Percentiles rank a stretch among this genome's conserved stretches.
phyloP scores from a whole-genome alignment of 805 yeast species.

The Saturnispora halmiae region DNA sequence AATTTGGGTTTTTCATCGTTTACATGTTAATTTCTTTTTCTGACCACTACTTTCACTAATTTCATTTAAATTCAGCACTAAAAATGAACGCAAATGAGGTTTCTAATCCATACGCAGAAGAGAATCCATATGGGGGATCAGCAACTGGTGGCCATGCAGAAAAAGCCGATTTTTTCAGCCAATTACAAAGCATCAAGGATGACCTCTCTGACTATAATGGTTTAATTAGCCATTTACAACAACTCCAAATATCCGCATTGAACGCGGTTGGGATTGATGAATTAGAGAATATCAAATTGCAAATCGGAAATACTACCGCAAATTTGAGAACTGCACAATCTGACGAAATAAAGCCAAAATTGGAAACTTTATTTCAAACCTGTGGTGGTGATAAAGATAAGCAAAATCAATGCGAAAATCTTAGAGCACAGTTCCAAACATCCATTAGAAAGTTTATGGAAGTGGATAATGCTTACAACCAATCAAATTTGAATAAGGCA shows the following conservation, averaged over 20 bases:
- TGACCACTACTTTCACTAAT: neutral
- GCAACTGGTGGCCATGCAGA: neutral
- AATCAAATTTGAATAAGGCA: slow-evolving; percentile 77
- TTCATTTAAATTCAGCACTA: neutral
- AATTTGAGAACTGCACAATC: slow-evolving; percentile 75
- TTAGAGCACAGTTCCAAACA: slow-evolving; percentile 75
- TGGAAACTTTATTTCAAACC: slow-evolving; percentile 65
- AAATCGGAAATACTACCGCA: slow-evolving; percentile 65
- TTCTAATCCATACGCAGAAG: slow-evolving; percentile 11
- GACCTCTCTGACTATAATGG: slow-evolving; percentile 63
- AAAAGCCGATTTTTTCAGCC: slow-evolving; percentile 49
- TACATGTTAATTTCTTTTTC: too few relatives aligned
- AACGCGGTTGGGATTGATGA: slow-evolving; percentile 66
- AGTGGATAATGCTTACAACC: slow-evolving; percentile 79
- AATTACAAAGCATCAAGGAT: slow-evolving; percentile 58
- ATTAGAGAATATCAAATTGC: slow-evolving; percentile 58
- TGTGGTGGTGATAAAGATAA: slow-evolving; percentile 70
- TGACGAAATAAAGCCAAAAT: slow-evolving; percentile 56
- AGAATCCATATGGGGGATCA: slow-evolving; percentile 12
- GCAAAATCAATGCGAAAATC: slow-evolving; percentile 82
- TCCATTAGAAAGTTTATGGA: slow-evolving; percentile 80
- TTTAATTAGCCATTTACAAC: slow-evolving; percentile 59
- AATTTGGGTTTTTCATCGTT: neutral
- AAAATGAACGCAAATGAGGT: slow-evolving; percentile 1
- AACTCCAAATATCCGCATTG: slow-evolving; percentile 59